phyloP scores from a whole-genome alignment of 78 protist species.

The Dictyostelium capitatum region DNA sequence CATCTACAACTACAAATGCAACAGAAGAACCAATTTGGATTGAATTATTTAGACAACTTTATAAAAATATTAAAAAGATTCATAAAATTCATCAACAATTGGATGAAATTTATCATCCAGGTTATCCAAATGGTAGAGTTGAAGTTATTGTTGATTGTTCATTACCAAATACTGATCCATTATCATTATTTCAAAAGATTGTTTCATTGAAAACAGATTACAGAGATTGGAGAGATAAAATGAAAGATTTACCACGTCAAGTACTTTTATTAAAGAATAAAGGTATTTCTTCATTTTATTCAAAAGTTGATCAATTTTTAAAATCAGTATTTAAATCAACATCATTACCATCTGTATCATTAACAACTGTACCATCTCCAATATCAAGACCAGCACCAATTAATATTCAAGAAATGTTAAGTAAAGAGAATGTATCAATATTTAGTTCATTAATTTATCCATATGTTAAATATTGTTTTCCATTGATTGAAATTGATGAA shows the following conservation, averaged over 20 bases:
- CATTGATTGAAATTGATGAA: conserved; percentile 24
- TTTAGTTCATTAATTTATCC: not conserved
- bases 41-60: not conserved
- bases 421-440: not conserved
- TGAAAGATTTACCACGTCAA: conserved; percentile 20
- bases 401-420: not conserved
- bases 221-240: conserved; percentile 17
- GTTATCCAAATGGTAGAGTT: conserved; percentile 16
- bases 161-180: not conserved
- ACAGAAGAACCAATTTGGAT: conserved; percentile 2
- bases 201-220: not conserved
- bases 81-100: conserved; percentile 35
- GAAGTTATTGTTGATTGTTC: not conserved
- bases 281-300: conserved; percentile 49
- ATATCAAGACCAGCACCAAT: not conserved
- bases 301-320: not conserved
- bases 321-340: not conserved
- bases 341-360: not conserved
- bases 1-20: not conserved
- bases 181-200: conserved; percentile 15
- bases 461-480: conserved; percentile 25
- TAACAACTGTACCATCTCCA: no score
- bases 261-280: conserved; percentile 28
- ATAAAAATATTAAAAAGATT: conserved; percentile 26
- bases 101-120: conserved; percentile 41